These are phyloP conservation scores for Yamadazyma diospyri DNA, from an alignment of 1,139 yeast species.

Conservation along the genomic window DNA sequence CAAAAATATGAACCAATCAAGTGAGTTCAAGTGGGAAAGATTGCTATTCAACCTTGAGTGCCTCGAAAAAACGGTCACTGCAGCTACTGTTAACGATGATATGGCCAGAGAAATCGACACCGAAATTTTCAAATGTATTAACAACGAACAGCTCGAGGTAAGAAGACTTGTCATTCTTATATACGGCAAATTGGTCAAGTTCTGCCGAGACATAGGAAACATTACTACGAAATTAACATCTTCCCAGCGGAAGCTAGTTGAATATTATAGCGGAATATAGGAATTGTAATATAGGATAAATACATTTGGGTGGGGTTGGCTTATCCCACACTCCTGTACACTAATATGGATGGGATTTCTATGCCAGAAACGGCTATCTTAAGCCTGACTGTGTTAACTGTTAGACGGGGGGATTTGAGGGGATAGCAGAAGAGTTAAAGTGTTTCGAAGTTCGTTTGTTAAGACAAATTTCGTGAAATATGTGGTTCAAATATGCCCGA, in stretches of 20 bases:
- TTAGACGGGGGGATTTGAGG: too few relatives aligned
- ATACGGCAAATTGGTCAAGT: constrained; percentile 33
- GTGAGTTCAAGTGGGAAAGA: not conserved
- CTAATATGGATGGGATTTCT: too few relatives aligned
- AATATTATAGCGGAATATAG: constrained; percentile 11
- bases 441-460: too few relatives aligned
- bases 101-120: constrained; percentile 23
- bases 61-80: constrained; percentile 4
- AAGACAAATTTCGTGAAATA: too few relatives aligned
- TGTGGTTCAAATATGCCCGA: too few relatives aligned
- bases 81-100: constrained; percentile 1
- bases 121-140: constrained; percentile 23
- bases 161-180: constrained; percentile 38
- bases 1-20: not conserved
- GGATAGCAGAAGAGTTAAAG: too few relatives aligned
- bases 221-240: constrained; percentile 6
- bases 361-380: not conserved
- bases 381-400: not conserved
- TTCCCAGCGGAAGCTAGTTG: constrained; percentile 15
- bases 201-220: constrained; percentile 3
- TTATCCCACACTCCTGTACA: too few relatives aligned
- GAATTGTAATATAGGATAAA: too few relatives aligned
- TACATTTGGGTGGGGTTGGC: too few relatives aligned
- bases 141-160: constrained; percentile 33
- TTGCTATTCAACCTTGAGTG: constrained; percentile 8